phyloP scores from a whole-genome alignment of 2,329 filamentous ascomycete genomes.

The Acephala macrosclerotiorum region DNA sequence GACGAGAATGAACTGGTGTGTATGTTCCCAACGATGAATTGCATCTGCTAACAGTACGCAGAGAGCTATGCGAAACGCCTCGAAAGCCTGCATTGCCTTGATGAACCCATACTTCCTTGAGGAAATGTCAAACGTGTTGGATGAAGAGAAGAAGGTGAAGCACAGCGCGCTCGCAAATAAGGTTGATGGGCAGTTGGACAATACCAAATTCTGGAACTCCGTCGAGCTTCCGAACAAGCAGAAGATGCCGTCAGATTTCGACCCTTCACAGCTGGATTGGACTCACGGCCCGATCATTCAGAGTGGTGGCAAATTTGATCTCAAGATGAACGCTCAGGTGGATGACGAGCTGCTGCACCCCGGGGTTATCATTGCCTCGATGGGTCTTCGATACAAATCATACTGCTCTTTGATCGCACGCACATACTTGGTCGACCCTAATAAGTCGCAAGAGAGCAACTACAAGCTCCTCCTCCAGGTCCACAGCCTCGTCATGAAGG shows the following conservation, averaged over 20 bases:
- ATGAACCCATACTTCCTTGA: constrained; percentile 98
- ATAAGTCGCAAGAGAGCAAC: constrained; percentile 92
- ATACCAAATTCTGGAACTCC: constrained; percentile 90
- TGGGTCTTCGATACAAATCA: constrained; percentile 94
- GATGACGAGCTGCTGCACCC: constrained; percentile 86
- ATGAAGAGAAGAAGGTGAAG: constrained; percentile 96
- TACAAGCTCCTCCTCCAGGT: constrained; percentile 89
- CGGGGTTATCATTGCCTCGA: constrained; percentile 90
- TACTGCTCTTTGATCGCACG: constrained; percentile 93
- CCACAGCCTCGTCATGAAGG: constrained; percentile 89
- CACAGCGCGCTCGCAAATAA: constrained; percentile 87
- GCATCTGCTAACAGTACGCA: constrained; percentile 41
- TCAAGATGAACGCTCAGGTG: constrained; percentile 79
- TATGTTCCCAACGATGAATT: not conserved
- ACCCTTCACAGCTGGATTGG: constrained; percentile 91
- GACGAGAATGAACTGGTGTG: constrained; percentile 86
- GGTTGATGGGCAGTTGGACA: constrained; percentile 90
- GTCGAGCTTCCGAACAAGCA: constrained; percentile 72
- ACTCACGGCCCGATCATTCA: constrained; percentile 89
- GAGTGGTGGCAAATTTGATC: constrained; percentile 93
- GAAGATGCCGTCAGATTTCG: constrained; percentile 87
- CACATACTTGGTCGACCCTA: constrained; percentile 96
- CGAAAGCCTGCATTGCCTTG: constrained; percentile 90
- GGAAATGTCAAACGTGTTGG: constrained; percentile 95
- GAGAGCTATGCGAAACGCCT: constrained; percentile 92